These are phyloP conservation scores for Orbilia ellipsospora DNA, from an alignment of 2,329 filamentous ascomycete genomes.

Conservation along the genomic window DNA sequence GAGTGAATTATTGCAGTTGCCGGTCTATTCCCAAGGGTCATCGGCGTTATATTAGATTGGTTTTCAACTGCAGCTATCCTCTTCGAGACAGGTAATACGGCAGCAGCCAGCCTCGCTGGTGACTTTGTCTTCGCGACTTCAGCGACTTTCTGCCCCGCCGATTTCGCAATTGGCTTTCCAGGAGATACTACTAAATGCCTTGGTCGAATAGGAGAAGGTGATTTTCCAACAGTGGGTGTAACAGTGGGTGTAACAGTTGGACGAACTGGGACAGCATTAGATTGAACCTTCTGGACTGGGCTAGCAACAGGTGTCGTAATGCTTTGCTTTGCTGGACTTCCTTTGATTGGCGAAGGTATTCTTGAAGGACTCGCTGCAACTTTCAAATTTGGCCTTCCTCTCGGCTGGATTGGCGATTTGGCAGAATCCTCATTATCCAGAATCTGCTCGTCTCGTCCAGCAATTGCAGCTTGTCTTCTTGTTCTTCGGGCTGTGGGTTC, in stretches of 20 bases:
- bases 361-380: background rate
- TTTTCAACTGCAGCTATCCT: constrained; percentile 18
- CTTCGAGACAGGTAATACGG: constrained; percentile 4
- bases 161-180: no score
- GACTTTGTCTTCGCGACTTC: no score
- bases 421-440: background rate
- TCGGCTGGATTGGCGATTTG: constrained; percentile 15
- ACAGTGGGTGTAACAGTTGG: background rate
- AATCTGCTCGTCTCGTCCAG: constrained; percentile 7
- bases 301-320: background rate
- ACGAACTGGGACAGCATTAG: background rate
- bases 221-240: background rate
- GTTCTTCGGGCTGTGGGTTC: background rate
- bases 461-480: constrained; percentile 9
- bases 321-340: background rate
- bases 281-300: background rate
- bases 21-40: background rate
- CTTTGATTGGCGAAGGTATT: constrained; percentile 14
- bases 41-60: background rate
- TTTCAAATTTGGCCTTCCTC: constrained; percentile 1
- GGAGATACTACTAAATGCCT: background rate
- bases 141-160: no score
- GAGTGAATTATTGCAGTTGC: background rate
- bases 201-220: background rate
- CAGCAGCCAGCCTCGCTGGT: no score